phyloP scores from a whole-genome alignment of 164 flowering plant species.

The Tetrastigma voinierianum region DNA sequence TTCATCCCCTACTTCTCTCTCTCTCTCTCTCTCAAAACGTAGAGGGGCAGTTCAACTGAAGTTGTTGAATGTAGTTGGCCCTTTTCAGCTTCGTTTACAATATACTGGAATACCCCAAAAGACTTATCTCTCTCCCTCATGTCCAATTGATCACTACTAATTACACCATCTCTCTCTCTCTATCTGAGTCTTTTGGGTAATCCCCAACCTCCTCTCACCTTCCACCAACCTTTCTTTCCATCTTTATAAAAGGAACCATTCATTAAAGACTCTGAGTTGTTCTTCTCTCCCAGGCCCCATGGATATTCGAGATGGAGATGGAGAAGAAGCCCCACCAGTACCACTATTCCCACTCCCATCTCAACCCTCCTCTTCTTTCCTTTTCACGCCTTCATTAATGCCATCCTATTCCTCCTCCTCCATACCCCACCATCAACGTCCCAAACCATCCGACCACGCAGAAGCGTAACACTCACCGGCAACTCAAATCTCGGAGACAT shows the following conservation, averaged over 20 bases:
- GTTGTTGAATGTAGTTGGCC: constrained; percentile 37
- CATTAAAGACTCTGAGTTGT: constrained; percentile 14
- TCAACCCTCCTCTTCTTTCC: constrained; percentile 14
- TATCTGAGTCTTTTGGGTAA: constrained; percentile 17
- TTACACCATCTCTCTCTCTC: constrained; percentile 1
- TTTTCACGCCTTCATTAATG: constrained; percentile 16
- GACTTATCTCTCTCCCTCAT: background rate
- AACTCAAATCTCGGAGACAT: constrained; percentile 17
- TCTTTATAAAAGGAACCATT: constrained; percentile 7
- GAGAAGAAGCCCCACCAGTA: constrained; percentile 9
- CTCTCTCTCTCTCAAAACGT: background rate
- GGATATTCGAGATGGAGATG: constrained; percentile 13
- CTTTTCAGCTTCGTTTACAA: constrained; percentile 13
- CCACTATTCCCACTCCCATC: constrained; percentile 9
- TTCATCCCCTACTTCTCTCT: no score
- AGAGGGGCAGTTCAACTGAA: constrained; percentile 36
- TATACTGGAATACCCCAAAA: background rate
- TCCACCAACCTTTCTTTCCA: constrained; percentile 10
- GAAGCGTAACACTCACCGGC: no score
- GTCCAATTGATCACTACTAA: constrained; percentile 1
- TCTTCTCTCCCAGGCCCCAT: constrained; percentile 9
- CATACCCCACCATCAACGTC: background rate
- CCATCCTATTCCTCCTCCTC: constrained; percentile 23
- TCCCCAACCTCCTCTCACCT: constrained; percentile 36
- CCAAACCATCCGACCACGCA: constrained; percentile 7